Base-by-base conservation (phyloP, 2,329 filamentous ascomycete genomes). In the Aureobasidium lini region DNA sequence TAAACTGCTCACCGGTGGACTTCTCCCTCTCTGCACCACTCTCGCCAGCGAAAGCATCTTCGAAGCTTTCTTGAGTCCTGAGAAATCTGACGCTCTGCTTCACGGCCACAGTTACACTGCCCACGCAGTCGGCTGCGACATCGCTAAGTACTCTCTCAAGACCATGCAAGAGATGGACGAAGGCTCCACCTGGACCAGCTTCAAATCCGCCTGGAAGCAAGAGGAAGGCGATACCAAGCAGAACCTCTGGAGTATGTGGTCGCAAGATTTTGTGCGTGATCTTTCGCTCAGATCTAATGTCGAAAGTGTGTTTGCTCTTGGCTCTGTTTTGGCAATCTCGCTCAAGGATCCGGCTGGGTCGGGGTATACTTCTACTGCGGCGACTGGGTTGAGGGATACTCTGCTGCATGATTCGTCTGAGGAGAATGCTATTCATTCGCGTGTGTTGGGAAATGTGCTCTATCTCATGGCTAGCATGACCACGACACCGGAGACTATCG, bases 71-170 rank as follows among this genome's bases (percentile, higher is more conserved):
- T 75, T 82, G 11, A 85, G 86, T 56, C 77, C 82, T 1, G 84
- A 90, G 50, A 95, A 94, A 73, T 84, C 82, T 0, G 88, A 93
- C 64, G 90, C 90, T 0, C 73, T 95, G 5, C 76, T 95, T 3
- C 90, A 95, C 65, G 90, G 90, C 0, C 90, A 95, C 69, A 93
- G 88, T 70, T 95, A 95, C 72, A 95, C 90, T 0, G 90, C 90
- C 0, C 89, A 95, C 70, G 81, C 90, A 0, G 81, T 94, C 1
- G 90, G 90, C 0, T 95, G 89, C 66, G 83, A 87, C 46, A 88
- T 95, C 0, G 90, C 87, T 0, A 77, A 87, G n/a, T 82, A 84
- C 53, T 85, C 84, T 1, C 70, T 95, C 8, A 69, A 72, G 8
- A 77, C 78, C 40, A 82, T 93, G 79, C 70, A 76, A 46, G 67